Evolutionary conservation across 2,329 filamentous ascomycete species (phyloP), one percentile per base, ranked within the genome.

Genomic region (Colletotrichum sp.): DNA sequence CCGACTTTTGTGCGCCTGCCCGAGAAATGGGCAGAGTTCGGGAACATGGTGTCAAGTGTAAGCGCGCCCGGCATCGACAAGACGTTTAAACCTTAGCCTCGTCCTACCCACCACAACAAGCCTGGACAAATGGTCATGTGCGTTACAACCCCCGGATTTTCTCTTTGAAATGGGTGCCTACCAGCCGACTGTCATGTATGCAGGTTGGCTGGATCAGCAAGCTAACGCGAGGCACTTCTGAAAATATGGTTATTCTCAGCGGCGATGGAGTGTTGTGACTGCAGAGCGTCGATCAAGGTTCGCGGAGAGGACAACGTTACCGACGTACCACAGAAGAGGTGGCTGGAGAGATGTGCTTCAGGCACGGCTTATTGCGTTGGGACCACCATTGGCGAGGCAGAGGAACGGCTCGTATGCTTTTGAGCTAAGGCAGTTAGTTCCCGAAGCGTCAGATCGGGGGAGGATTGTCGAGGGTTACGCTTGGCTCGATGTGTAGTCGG

Each of bases 401-500:
- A 16, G 10, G 21, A 44, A 30, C 26, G 32, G 36, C 57, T 44
- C 63, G 30, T 26, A 36, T 15, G 13, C 26, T 21, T 24, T 71
- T 73, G 70, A 60, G 30, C 69, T 63, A 68, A 73, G 69, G 64
- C 57, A 30, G 28, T 59, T 52, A 60, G 63, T 64, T 76, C 64
- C 70, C 70, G 64, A 72, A 63, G 34, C 32, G 44, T 69, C 39
- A 57, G 70, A 69, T 76, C 57, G 63, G 44, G 55, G 57, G 63
- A 69, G 62, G 18, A 36, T 57, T 76, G 28, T 72, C 32, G 55
- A 57, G 44, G 15, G 30, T 32, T 57, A 68, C 73, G 70, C 73
- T 76, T 76, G 44, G 57, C 73, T 76, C 73, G n/a, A 76, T 76
- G 64, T 26, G 73, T 73, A 21, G 36, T 66, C 73, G 73, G 73